Base-by-base conservation (phyloP, 2,329 filamentous ascomycete genomes). In the Dothideomycetidae sp. region DNA sequence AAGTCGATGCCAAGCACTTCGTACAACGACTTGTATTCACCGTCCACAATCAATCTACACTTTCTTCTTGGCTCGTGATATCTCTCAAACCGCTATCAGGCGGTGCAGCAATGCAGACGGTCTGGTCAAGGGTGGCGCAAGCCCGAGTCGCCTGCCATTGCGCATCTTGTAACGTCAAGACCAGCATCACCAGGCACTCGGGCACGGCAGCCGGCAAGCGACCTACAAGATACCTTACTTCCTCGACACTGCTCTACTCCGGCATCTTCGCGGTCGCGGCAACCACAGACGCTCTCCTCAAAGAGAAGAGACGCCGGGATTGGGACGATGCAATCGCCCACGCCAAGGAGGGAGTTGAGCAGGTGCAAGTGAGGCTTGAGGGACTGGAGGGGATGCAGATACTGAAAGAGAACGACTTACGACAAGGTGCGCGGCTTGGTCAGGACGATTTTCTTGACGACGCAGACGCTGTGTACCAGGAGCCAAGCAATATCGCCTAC, bases 111-210 rank as follows among this genome's bases (percentile, higher is more conserved):
- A 85, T 84, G 80, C 73, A 73, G 59, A 66, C 68, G 46, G 55
- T 82, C 48, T 78, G 76, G 75, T 75, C 73, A 57, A 71, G 75
- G 61, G 71, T 73, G 60, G 66, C 69, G 50, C 71, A 70, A 66
- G 67, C 67, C 59, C 71, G 69, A 57, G 57, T 56, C 46, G 66
- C 69, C 49, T 79, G 74, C 60, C 68, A 67, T 57, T 81, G 75
- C 60, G 64, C 69, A 47, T 63, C 71, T 50, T 65, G 68, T 39
- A 59, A 48, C 4, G 37, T 33, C 26, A 61, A 63, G 42, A 57
- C 60, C 31, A 49, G 46, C 12, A 40, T 72, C 42, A 60, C 66
- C 42, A 66, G 68, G 40, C 67, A 65, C 37, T 67, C 70, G 31
- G 67, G 66, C 29, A 59, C 63, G 14, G 58, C 64, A 19, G 54